Evolutionary conservation across 2,329 filamentous ascomycete genomes (phyloP), one percentile per base, ranked within the genome.

Genomic region (Microsporum audouinii): DNA sequence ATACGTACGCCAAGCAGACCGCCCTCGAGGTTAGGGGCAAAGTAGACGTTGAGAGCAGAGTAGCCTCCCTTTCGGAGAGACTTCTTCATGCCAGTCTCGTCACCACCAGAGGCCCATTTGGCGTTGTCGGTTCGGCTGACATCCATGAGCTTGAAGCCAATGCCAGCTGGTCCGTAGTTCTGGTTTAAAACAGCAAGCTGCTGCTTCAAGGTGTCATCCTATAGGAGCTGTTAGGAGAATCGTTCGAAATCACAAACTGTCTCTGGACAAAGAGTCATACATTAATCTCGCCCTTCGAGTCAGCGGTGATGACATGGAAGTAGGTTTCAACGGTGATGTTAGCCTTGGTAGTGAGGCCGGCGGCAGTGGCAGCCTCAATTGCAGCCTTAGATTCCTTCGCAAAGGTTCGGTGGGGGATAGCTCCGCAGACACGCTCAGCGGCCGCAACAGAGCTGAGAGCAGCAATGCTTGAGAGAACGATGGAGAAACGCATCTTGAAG

Each of bases 241-340:
- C 31, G 5, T 17, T 38, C 23, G 2, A 39, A 43, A 49, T 12
- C 29, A 12, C 12, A 53, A 34, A 33, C 17, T 23, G 27, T 5
- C 14, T n/a, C n/a, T 65, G 29, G 57, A 62, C 63, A 17, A 60
- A 39, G 31, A 27, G 53, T 59, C 58, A 63, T 49, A 61, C 62
- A 12, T 73, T 75, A 65, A 79, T 71, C 58, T 68, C 68, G 41
- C 66, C 70, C 27, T 33, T 53, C 10, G 71, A 71, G 58, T 70
- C 70, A 3, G 63, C 62, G 10, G 70, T 75, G 47, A 79, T 70
- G 59, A 80, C 72, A 68, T 79, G 78, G 66, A 79, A 76, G 67
- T 78, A 75, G 31, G 74, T 68, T 33, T 75, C 69, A 38, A 79
- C 66, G 27, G 67, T 66, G 61, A 78, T 73, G 8, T 43, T 57